Evolutionary conservation across 2,329 filamentous ascomycete species (phyloP), one percentile per base, ranked within the genome.

Genomic region (Aspergillus sp.): DNA sequence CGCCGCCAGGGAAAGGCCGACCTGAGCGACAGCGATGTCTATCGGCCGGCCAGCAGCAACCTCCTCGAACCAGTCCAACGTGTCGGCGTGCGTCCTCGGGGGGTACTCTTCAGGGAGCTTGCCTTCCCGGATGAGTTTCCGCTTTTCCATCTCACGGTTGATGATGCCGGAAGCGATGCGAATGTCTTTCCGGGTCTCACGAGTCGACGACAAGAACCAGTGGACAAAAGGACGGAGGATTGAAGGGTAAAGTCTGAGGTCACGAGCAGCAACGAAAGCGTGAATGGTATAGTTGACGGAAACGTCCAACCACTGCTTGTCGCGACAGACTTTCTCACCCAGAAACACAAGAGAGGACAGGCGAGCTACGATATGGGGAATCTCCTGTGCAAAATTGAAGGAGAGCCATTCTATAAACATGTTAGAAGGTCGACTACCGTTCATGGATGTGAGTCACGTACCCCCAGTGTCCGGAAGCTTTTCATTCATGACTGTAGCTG

Each of bases 311-410:
- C 84, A 86, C 59, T 80, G 75, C 64, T 84, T 80, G 42, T 81
- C 74, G 17, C 83, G 82, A 65, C 80, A 83, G 58, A 86, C 74
- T 13, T 76, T 71, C 2, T 78, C 66, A 1, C 84, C 84, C 6
- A 86, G 79, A 62, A 86, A 86, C 4, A 82, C 78, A 19, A 80
- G 76, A 1, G 84, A 83, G 25, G 82, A 84, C 21, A 87, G 66
- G 2, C 83, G 80, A 6, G 84, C 81, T 10, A 87, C 75, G 3
- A 81, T 77, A 21, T 82, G 76, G 2, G 86, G 75, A 47, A 83
- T 74, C 59, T 85, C 81, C 0, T 80, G 79, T 39, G 84, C 82
- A 65, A 85, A 78, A 64, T 79, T 81, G 54, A 85, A 79, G 0
- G 82, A 69, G 1, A 81, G 84, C 84, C 84, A 86, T 62, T 86